A percentile compares a stretch with the other conserved stretches of the same genome.
These are phyloP conservation scores for Ambrosiella beaveri DNA, from an alignment of 2,329 filamentous ascomycete species.

Conservation along the genomic window DNA sequence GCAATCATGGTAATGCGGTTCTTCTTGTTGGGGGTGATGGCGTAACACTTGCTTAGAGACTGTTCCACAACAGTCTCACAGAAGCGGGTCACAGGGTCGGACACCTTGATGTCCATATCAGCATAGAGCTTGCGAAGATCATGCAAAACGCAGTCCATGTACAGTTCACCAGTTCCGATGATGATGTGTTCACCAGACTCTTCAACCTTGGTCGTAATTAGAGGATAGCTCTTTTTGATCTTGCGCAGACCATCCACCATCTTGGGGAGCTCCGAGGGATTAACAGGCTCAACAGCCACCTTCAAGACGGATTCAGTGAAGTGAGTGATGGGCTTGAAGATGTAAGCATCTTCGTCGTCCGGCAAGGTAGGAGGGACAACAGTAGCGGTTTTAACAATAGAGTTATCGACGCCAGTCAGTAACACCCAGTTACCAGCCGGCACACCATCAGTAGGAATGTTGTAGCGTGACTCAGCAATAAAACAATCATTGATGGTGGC, in stretches of 20 bases:
- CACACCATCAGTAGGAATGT: constrained; percentile 76
- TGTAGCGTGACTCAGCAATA: constrained; percentile 86
- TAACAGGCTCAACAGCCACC: constrained; percentile 93
- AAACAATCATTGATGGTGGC: constrained; percentile 74
- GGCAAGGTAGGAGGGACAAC: constrained; percentile 65
- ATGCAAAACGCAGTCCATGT: constrained; percentile 98
- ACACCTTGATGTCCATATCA: constrained; percentile 98
- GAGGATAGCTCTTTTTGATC: constrained; percentile 93
- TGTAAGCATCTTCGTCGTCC: constrained; percentile 81
- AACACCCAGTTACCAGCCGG: constrained; percentile 88
- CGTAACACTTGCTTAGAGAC: constrained; percentile 94
- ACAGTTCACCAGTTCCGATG: constrained; percentile 90
- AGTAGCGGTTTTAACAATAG: constrained; percentile 93
- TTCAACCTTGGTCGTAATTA: constrained; percentile 92
- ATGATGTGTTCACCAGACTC: constrained; percentile 95
- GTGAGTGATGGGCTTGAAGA: constrained; percentile 83
- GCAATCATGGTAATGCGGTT: constrained; percentile 99
- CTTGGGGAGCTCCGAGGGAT: constrained; percentile 92
- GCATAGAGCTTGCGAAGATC: constrained; percentile 86
- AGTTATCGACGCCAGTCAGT: constrained; percentile 88
- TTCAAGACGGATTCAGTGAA: constrained; percentile 98
- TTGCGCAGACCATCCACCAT: constrained; percentile 95
- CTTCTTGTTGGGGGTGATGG: constrained; percentile 95
- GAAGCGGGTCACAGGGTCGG: constrained; percentile 91
- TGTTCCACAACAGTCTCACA: constrained; percentile 97